These are phyloP conservation scores for Phaeosphaeriaceae sp. DNA, from an alignment of 2,329 filamentous ascomycete species.

Conservation along the genomic window DNA sequence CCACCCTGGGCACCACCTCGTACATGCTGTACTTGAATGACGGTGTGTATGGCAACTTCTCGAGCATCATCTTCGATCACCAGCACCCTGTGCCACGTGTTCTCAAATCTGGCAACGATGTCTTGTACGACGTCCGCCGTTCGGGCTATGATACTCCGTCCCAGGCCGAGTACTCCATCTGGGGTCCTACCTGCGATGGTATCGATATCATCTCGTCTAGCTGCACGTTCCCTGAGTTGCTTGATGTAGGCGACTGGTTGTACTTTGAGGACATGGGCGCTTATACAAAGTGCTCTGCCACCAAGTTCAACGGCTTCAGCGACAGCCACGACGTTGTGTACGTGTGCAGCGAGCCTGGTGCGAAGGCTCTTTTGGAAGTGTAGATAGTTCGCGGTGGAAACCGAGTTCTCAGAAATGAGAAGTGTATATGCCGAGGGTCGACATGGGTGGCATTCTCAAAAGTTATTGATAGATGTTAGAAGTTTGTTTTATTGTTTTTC, in stretches of 20 bases:
- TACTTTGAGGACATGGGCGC: conserved; percentile 99
- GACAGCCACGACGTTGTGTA: conserved; percentile 93
- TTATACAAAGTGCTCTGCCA: conserved; percentile 97
- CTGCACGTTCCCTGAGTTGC: conserved; percentile 75
- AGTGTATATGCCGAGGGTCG: not conserved
- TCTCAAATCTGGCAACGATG: conserved; percentile 67
- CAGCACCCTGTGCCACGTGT: conserved; percentile 88
- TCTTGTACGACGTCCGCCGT: conserved; percentile 59
- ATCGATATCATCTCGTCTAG: conserved; percentile 92
- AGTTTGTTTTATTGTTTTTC: not conserved
- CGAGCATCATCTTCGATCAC: conserved; percentile 99
- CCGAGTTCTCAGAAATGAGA: not conserved
- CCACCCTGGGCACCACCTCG: conserved; percentile 68
- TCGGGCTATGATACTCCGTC: conserved; percentile 55
- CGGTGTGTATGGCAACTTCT: conserved; percentile 97
- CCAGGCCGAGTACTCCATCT: conserved; percentile 87
- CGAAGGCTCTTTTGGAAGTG: conserved; percentile 69
- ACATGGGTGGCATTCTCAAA: not conserved
- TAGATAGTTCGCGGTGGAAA: conserved; percentile 10
- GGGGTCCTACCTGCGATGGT: conserved; percentile 97
- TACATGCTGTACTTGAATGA: conserved; percentile 99
- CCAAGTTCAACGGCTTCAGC: conserved; percentile 95
- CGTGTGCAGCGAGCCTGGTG: conserved; percentile 91
- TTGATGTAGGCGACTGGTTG: conserved; percentile 96
- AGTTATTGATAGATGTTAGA: not conserved